Conservation (phyloP, 2,329 filamentous ascomycete genomes). For the Xylaria sp. region DNA sequence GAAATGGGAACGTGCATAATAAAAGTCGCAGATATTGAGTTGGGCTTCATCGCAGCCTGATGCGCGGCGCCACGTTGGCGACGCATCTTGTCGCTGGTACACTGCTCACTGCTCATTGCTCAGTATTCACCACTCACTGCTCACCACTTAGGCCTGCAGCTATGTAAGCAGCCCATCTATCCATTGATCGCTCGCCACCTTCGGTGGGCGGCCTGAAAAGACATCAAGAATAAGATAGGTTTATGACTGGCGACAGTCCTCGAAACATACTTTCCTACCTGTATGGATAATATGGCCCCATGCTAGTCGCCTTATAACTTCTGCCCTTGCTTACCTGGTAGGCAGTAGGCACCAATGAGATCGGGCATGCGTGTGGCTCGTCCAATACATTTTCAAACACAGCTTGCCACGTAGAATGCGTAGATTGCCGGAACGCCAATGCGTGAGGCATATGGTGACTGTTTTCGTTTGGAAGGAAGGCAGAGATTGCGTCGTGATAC, state of each 20-base stretch:
- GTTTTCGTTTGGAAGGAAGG: background rate
- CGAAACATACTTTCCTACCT: background rate
- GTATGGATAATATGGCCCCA: background rate
- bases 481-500: conserved; percentile 4
- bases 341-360: background rate
- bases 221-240: conserved; percentile 1
- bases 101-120: too few relatives aligned
- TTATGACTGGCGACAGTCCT: background rate
- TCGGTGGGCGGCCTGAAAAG: background rate
- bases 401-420: background rate
- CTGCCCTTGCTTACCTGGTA: background rate
- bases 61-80: conserved; percentile 15
- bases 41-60: conserved; percentile 28
- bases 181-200: conserved; percentile 15
- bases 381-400: background rate
- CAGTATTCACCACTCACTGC: too few relatives aligned
- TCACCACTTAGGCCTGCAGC: conserved; percentile 20
- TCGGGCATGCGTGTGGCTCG: background rate
- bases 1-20: background rate
- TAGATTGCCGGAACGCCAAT: background rate
- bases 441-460: background rate
- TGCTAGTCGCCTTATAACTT: background rate
- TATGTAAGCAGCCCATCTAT: background rate
- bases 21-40: conserved; percentile 7
- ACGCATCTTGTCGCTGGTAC: conserved; percentile 12